phyloP scores from a whole-genome alignment of 805 yeast species.

The Scheffersomyces ergatensis region DNA sequence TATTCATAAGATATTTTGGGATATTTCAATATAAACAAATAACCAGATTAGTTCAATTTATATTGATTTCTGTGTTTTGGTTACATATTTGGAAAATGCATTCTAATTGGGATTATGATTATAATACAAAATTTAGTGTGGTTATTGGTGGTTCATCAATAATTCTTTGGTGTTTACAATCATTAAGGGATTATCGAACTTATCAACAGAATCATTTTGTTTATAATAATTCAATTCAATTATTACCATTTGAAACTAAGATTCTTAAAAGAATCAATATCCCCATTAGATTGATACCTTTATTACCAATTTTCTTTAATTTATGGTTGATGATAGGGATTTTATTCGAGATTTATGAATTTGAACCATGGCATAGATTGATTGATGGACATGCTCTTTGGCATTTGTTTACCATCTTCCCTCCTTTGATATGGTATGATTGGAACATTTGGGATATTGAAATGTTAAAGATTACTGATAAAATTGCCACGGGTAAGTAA shows the following conservation, averaged over 20 bases:
- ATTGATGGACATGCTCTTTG: conserved; percentile 89
- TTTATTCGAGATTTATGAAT: conserved; percentile 34
- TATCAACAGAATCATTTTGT: conserved; percentile 13
- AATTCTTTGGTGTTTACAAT: conserved; percentile 33
- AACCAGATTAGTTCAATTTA: conserved; percentile 3
- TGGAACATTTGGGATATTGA: conserved; percentile 51
- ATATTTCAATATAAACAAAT: conserved; percentile 12
- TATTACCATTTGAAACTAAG: conserved; percentile 38
- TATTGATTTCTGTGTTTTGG: conserved; percentile 16
- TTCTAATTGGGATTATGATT: conserved; percentile 37
- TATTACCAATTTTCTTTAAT: conserved; percentile 33
- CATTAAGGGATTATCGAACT: conserved; percentile 15
- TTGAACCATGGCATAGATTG: conserved; percentile 26
- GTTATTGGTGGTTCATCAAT: conserved; percentile 28
- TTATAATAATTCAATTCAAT: conserved; percentile 34
- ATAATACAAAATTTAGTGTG: conserved; percentile 32
- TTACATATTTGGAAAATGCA: conserved; percentile 27
- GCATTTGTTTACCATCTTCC: conserved; percentile 87
- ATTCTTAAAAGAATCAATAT: conserved; percentile 30
- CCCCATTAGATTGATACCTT: conserved; percentile 25
- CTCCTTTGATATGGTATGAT: conserved; percentile 71
- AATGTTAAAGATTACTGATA: conserved; percentile 16
- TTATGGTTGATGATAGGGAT: conserved; percentile 29
- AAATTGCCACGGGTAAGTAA: no score
- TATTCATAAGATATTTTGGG: conserved; percentile 28